Percentiles rank a stretch among this genome's conserved stretches.
Conservation (phyloP, 1,284 basidiomycete genomes). For the Naganishia cerealis region DNA sequence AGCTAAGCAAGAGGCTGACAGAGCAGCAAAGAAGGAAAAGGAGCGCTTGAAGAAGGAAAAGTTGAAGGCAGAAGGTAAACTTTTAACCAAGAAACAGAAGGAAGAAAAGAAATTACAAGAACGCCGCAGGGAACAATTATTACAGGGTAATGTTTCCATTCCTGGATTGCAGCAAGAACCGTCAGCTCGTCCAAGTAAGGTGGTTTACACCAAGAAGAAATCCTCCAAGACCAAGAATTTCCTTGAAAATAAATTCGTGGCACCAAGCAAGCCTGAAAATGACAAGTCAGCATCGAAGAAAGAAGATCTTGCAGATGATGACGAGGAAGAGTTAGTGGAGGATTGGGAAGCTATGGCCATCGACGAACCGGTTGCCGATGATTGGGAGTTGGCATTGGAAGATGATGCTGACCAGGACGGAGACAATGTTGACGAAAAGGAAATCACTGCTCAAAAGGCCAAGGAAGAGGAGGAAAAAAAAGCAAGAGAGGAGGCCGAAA, state of each 20-base stretch:
- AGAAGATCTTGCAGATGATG: constrained; percentile 43
- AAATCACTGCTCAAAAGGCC: too few relatives aligned
- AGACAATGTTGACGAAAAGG: too few relatives aligned
- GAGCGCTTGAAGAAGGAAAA: constrained; percentile 87
- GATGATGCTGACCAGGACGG: constrained; percentile 55
- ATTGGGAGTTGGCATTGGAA: constrained; percentile 61
- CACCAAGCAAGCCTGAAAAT: constrained; percentile 56
- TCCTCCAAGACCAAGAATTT: too few relatives aligned
- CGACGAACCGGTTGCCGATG: too few relatives aligned
- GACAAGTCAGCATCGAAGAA: constrained; percentile 51
- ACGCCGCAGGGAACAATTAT: constrained; percentile 81
- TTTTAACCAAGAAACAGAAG: constrained; percentile 94
- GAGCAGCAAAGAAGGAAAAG: too few relatives aligned
- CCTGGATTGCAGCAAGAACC: constrained; percentile 61
- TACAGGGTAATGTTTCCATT: constrained; percentile 89
- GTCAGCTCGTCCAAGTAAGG: constrained; percentile 63
- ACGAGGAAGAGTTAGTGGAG: constrained; percentile 52
- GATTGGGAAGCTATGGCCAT: constrained; percentile 91
- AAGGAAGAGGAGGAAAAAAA: too few relatives aligned
- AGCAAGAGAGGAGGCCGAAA: too few relatives aligned
- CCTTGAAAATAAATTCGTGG: too few relatives aligned
- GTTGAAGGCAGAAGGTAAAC: constrained; percentile 83
- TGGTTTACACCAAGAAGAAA: too few relatives aligned
- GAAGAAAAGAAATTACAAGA: constrained; percentile 89
- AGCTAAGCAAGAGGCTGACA: constrained; percentile 65